Conservation (phyloP, 768 basidiomycete genomes). For the Naganishia antarctica region DNA sequence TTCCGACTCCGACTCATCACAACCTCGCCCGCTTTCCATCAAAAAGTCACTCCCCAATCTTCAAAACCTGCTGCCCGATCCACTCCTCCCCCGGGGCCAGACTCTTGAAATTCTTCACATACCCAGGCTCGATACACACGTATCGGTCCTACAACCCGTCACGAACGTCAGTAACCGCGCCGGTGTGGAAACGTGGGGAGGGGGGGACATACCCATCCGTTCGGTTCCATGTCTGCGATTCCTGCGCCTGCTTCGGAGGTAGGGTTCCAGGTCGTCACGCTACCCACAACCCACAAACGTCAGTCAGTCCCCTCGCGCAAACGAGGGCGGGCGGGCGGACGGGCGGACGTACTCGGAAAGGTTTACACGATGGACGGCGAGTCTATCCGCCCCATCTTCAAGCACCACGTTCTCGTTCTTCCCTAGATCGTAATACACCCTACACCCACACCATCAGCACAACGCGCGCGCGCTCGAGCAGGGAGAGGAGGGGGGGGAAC, state of each 20-base stretch:
- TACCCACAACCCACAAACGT: slow-evolving; percentile 53
- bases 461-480: background rate
- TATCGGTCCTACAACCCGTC: slow-evolving; percentile 83
- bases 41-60: too few relatives aligned
- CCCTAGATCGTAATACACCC: slow-evolving; percentile 42
- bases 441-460: slow-evolving; percentile 10
- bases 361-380: slow-evolving; percentile 38
- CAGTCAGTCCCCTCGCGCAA: too few relatives aligned
- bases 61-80: slow-evolving; percentile 69
- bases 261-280: slow-evolving; percentile 87
- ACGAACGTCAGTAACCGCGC: too few relatives aligned
- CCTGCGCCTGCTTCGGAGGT: slow-evolving; percentile 62
- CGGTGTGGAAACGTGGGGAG: too few relatives aligned
- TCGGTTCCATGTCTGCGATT: slow-evolving; percentile 82
- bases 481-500: slow-evolving; percentile 10
- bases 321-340: too few relatives aligned
- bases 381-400: slow-evolving; percentile 39
- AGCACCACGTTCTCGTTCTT: slow-evolving; percentile 39
- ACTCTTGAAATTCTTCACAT: slow-evolving; percentile 66
- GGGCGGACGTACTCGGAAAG: slow-evolving; percentile 43
- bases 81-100: slow-evolving; percentile 65
- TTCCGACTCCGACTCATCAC: background rate
- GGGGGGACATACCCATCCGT: slow-evolving; percentile 65
- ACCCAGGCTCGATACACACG: slow-evolving; percentile 88
- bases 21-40: background rate